Conservation (phyloP, 2,329 filamentous ascomycete genomes). For the Fusarium sp. region DNA sequence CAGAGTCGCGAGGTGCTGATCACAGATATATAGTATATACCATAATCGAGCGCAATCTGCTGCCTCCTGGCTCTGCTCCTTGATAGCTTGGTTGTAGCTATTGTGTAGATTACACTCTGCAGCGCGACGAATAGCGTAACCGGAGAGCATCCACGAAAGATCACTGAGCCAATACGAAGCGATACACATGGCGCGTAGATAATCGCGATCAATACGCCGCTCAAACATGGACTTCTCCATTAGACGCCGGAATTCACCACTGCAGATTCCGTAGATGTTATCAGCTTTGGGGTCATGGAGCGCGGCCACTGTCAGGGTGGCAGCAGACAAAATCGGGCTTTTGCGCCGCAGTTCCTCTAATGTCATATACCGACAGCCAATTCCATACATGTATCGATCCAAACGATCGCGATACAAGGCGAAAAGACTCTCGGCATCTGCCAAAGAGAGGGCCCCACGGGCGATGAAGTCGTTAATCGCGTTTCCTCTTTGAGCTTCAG, state of each 20-base stretch:
- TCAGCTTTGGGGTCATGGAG: conserved; percentile 68
- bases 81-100: conserved; percentile 56
- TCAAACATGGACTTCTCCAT: conserved; percentile 62
- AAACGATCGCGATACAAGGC: conserved; percentile 63
- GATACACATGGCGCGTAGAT: conserved; percentile 70
- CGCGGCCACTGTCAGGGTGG: conserved; percentile 69
- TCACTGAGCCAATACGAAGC: conserved; percentile 74
- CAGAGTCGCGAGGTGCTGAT: conserved; percentile 71
- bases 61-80: conserved; percentile 56
- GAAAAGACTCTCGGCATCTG: conserved; percentile 65
- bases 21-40: conserved; percentile 72
- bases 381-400: conserved; percentile 65
- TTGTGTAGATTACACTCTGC: conserved; percentile 61
- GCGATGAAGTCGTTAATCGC: conserved; percentile 53
- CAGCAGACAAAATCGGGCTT: conserved; percentile 67
- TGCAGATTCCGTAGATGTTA: conserved; percentile 65
- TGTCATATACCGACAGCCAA: conserved; percentile 63
- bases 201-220: conserved; percentile 58
- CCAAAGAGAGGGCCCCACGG: conserved; percentile 57
- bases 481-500: conserved; percentile 37
- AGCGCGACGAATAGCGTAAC: conserved; percentile 63
- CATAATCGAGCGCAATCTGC: conserved; percentile 69
- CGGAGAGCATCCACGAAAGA: conserved; percentile 71
- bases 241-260: conserved; percentile 67
- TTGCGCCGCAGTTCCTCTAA: conserved; percentile 65